Base-by-base conservation (phyloP, 306 rosid species). In the Potentilla sterilis region DNA sequence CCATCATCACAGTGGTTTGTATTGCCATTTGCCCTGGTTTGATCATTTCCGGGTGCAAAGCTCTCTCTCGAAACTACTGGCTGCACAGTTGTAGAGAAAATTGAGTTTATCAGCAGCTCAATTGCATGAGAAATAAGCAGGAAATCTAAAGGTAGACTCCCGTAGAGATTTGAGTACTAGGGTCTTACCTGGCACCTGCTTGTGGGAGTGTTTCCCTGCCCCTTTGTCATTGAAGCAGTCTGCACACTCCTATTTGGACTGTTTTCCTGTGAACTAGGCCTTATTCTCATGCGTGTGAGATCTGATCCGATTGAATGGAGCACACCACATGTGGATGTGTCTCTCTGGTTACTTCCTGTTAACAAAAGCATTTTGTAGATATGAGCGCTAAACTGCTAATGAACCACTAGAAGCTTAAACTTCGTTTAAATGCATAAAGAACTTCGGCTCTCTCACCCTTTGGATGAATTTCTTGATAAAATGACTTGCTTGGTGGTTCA, bases 241-340 rank as follows among this genome's bases (percentile, higher is more conserved):
- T 75, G 92, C 69, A 85, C 90, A 70, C 86, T 86, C 80, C 87
- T 81, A 28, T 38, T 49, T 43, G 92, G 86, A 79, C 75, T 87
- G 34, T 85, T 57, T 55, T 83, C 81, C 55, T 78, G 61, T 18
- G 78, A 28, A 12, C 85, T 89, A 22, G 97, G 82, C 77, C 83
- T 78, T 75, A 95, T 85, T 81, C 69, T 86, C 99, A 92, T 90
- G 74, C 99, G 85, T n/a, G 99, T 95, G 73, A 90, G 88, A 78
- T 95, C 99, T 55, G 97, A 95, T 78, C 97, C 97, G 21, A 95
- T 88, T 44, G 97, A 95, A 67, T 83, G 97, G 74, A 95, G 93
- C 77, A 79, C 85, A 28, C 97, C 99, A 47, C 92, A 90, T 16
- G 97, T 95, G 71, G 99, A 95, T 77, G 71, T 79, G 75, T 88